Evolutionary conservation across 331 rosid genomes (phyloP).

Genomic region (Malus hybrid): DNA sequence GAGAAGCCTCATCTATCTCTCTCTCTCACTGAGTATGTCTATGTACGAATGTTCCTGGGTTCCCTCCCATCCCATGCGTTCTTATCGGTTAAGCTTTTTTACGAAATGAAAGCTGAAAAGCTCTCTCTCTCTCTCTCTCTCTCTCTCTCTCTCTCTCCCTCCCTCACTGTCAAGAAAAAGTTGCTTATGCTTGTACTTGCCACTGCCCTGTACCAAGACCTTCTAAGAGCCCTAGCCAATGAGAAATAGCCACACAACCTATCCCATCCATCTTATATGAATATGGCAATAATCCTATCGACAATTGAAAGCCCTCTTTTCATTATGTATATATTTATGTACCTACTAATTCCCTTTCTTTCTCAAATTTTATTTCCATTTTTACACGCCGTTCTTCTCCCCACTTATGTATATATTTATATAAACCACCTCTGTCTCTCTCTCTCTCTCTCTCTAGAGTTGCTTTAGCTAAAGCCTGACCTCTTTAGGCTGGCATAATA

Average conservation of each 20-base stretch:
- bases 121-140: not conserved
- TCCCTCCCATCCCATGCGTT: constrained; percentile 68
- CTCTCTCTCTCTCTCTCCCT: no score
- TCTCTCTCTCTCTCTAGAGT: not conserved
- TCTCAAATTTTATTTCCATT: constrained; percentile 43
- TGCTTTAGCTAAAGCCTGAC: constrained; percentile 6
- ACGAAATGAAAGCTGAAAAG: not conserved
- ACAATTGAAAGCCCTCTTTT: constrained; percentile 42
- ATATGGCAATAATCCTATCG: constrained; percentile 43
- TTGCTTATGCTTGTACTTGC: constrained; percentile 52
- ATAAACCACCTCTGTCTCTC: not conserved
- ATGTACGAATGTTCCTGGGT: constrained; percentile 39
- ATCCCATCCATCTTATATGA: constrained; percentile 14
- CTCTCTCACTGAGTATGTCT: not conserved
- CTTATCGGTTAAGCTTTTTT: constrained; percentile 49
- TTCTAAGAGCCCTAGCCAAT: constrained; percentile 48
- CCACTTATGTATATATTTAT: constrained; percentile 12
- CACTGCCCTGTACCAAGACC: constrained; percentile 32
- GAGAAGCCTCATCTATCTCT: constrained; percentile 28
- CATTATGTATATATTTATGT: no score
- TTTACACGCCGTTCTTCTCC: constrained; percentile 61
- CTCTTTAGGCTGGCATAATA: constrained; percentile 36
- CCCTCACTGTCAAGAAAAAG: not conserved
- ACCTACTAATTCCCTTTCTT: not conserved
- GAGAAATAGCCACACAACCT: constrained; percentile 23